Evolutionary conservation across 169 alveolate species (phyloP).

Genomic region (Eimeria maxima): DNA sequence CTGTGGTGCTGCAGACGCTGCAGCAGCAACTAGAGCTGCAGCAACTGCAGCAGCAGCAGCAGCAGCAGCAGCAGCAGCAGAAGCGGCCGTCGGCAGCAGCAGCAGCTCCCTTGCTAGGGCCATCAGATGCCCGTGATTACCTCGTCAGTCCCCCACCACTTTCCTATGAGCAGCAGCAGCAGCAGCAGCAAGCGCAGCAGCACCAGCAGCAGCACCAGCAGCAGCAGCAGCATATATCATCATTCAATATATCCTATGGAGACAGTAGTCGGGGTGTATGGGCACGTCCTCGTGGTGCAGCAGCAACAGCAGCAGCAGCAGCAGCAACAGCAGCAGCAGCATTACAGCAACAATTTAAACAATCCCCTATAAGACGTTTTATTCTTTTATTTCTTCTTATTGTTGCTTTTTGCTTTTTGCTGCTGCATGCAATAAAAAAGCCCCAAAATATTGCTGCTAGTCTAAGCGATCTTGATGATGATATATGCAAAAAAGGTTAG

Average conservation of each 20-base stretch:
- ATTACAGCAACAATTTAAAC: not conserved
- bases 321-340: conserved; percentile 35
- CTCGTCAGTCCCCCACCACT: not conserved
- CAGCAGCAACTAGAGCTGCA: conserved; percentile 24
- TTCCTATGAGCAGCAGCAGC: not conserved
- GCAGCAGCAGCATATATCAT: not conserved
- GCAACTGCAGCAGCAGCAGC: conserved; percentile 20
- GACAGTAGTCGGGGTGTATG: not conserved
- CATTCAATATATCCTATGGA: not conserved
- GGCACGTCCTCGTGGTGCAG: not conserved
- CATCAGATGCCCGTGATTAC: not conserved
- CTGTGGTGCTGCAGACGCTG: conserved; percentile 19
- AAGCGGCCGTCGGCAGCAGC: too few relatives aligned
- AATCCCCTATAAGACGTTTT: not conserved
- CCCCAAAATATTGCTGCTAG: not conserved
- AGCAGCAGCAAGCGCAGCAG: conserved; percentile 9
- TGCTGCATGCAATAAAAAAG: not conserved
- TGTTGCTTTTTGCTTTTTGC: not conserved
- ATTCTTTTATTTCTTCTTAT: not conserved
- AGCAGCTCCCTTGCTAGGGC: conserved; percentile 10
- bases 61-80: too few relatives aligned
- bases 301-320: not conserved
- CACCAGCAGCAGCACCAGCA: too few relatives aligned
- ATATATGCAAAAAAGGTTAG: not conserved
- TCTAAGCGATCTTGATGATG: not conserved